These are phyloP conservation scores for Mitragyna speciosa DNA, from an alignment of 257 asterid genomes.

Conservation along the genomic window DNA sequence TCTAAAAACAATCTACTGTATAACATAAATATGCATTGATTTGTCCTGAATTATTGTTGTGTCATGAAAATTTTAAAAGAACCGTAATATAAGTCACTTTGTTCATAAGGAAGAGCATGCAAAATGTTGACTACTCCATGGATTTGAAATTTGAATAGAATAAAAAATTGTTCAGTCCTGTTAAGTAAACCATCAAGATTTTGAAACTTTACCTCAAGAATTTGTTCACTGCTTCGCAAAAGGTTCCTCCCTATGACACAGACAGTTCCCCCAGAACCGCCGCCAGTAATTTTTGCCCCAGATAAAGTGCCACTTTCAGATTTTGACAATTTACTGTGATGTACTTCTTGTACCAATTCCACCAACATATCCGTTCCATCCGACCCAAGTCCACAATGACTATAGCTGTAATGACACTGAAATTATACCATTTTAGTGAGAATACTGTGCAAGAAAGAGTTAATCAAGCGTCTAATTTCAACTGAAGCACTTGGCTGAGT, in stretches of 20 bases:
- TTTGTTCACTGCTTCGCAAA: constrained; percentile 52
- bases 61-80: not conserved
- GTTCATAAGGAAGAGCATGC: not conserved
- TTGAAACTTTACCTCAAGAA: constrained; percentile 47
- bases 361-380: constrained; percentile 68
- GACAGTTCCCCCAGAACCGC: constrained; percentile 78
- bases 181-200: not conserved
- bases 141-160: not conserved
- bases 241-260: constrained; percentile 65
- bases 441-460: not conserved
- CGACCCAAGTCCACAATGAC: constrained; percentile 66
- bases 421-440: constrained; percentile 11
- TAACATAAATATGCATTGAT: not conserved
- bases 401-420: constrained; percentile 72
- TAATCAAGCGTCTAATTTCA: not conserved
- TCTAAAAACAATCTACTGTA: not conserved
- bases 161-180: not conserved
- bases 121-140: not conserved
- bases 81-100: too few relatives aligned
- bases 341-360: constrained; percentile 59
- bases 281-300: constrained; percentile 77
- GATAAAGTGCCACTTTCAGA: constrained; percentile 41
- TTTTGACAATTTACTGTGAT: constrained; percentile 42
- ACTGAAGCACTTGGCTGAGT: not conserved
- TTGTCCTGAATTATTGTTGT: too few relatives aligned